Conservation (phyloP, 2,329 filamentous ascomycete genomes). For the Mycosphaerelloides madeirae region DNA sequence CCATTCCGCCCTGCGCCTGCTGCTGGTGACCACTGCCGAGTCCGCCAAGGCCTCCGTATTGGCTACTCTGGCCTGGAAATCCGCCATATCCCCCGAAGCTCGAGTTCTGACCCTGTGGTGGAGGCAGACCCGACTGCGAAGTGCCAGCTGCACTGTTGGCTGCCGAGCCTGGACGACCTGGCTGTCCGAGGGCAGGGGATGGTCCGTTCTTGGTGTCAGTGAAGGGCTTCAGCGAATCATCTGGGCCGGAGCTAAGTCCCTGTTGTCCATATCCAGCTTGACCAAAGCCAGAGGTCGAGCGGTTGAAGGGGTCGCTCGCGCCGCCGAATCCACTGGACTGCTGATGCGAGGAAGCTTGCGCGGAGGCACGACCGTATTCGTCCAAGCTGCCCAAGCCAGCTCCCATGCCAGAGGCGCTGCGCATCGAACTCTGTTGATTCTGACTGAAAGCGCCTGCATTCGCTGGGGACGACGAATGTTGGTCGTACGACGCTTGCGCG, state of each 20-base stretch:
- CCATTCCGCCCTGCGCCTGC: slow-evolving; percentile 38
- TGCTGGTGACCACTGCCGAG: slow-evolving; percentile 41
- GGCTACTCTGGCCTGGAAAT: slow-evolving; percentile 45
- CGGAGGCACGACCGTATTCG: slow-evolving; percentile 52
- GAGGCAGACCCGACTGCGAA: slow-evolving; percentile 49
- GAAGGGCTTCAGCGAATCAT: slow-evolving; percentile 55
- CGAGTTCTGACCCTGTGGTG: slow-evolving; percentile 53
- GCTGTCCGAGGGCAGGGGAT: slow-evolving; percentile 57
- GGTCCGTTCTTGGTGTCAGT: slow-evolving; percentile 53
- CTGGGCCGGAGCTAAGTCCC: slow-evolving; percentile 38
- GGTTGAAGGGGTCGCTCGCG: slow-evolving; percentile 57
- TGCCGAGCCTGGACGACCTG: slow-evolving; percentile 59
- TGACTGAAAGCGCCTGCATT: slow-evolving; percentile 52
- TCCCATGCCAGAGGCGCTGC: slow-evolving; percentile 41
- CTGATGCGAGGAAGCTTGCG: slow-evolving; percentile 53
- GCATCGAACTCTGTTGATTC: slow-evolving; percentile 37
- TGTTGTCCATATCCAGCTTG: slow-evolving; percentile 47
- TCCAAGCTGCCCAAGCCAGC: slow-evolving; percentile 46
- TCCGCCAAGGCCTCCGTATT: slow-evolving; percentile 50
- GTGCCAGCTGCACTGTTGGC: slow-evolving; percentile 54
- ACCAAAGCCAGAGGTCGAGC: slow-evolving; percentile 54
- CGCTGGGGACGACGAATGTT: slow-evolving; percentile 60
- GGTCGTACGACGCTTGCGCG: slow-evolving; percentile 54
- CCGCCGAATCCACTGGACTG: slow-evolving; percentile 49
- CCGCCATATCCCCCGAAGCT: slow-evolving; percentile 53